A percentile compares a stretch with the other conserved stretches of the same genome.
Conservation (phyloP, 139 green algal genomes). For the Volvox africanus region DNA sequence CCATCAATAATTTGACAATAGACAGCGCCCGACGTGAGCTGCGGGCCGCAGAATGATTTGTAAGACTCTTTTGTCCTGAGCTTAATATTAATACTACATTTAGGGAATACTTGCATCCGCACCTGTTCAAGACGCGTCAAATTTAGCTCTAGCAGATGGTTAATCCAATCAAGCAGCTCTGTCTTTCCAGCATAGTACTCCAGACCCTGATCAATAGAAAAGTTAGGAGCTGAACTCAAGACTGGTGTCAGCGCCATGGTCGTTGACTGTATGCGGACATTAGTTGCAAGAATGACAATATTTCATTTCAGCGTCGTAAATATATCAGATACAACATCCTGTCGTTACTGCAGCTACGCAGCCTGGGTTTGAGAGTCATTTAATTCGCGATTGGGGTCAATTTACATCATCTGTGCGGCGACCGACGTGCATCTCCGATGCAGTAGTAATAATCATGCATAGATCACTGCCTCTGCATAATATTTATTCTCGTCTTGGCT, state of each 20-base stretch:
- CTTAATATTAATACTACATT: neutral
- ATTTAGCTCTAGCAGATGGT: slow-evolving; percentile 81
- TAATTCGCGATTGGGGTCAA: too few relatives aligned
- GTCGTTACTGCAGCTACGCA: too few relatives aligned
- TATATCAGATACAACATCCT: too few relatives aligned
- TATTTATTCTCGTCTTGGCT: too few relatives aligned
- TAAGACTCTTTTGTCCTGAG: neutral
- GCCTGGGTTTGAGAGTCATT: too few relatives aligned
- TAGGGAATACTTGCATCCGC: neutral
- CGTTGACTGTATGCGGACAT: slow-evolving; percentile 15
- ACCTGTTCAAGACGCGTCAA: slow-evolving; percentile 93
- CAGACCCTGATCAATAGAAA: slow-evolving; percentile 28
- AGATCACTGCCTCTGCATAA: too few relatives aligned
- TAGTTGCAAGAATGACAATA: too few relatives aligned
- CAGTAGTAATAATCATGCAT: too few relatives aligned
- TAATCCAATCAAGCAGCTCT: slow-evolving; percentile 92
- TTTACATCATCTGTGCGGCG: too few relatives aligned
- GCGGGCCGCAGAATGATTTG: neutral
- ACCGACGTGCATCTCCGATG: too few relatives aligned
- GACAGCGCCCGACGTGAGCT: slow-evolving; percentile 68
- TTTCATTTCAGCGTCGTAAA: too few relatives aligned
- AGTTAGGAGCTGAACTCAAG: slow-evolving; percentile 11
- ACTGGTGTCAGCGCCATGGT: neutral
- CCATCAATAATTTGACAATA: slow-evolving; percentile 72
- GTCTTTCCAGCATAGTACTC: slow-evolving; percentile 69